A percentile compares a stretch with the other conserved stretches of the same genome.
These are phyloP conservation scores for Oropetium thomaeum DNA, from an alignment of 176 grass and related monocot genomes.

Conservation along the genomic window DNA sequence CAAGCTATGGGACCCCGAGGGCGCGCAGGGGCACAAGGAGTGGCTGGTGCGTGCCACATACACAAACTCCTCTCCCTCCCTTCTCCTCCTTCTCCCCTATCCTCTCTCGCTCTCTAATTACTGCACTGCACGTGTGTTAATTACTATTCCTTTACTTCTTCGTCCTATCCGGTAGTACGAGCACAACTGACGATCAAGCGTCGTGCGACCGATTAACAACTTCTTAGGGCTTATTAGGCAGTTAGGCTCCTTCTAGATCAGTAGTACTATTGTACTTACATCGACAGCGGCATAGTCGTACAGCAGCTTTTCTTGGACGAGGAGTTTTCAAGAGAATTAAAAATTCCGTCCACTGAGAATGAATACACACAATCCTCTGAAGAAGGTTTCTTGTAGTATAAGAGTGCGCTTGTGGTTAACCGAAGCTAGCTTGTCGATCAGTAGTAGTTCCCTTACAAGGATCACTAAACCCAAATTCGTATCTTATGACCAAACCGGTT, in stretches of 20 bases:
- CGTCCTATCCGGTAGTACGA: too few species aligned
- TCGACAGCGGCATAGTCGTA: too few species aligned
- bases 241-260: background rate
- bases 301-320: conserved; percentile 36
- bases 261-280: background rate
- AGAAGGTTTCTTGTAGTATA: conserved; percentile 40
- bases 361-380: too few species aligned
- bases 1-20: conserved; percentile 75
- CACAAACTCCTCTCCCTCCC: too few species aligned
- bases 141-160: too few species aligned
- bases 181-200: too few species aligned
- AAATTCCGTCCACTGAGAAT: too few species aligned
- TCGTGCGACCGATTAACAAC: background rate
- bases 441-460: conserved; percentile 52
- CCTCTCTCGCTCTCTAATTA: background rate
- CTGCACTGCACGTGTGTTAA: background rate
- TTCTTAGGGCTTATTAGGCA: too few species aligned
- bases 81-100: background rate
- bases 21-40: conserved; percentile 70
- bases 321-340: background rate
- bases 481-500: background rate
- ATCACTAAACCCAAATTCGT: conserved; percentile 13
- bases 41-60: conserved; percentile 39
- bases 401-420: conserved; percentile 29
- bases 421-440: conserved; percentile 20